phyloP scores from a whole-genome alignment of 805 yeast genomes.

The Pichia occidentalis region DNA sequence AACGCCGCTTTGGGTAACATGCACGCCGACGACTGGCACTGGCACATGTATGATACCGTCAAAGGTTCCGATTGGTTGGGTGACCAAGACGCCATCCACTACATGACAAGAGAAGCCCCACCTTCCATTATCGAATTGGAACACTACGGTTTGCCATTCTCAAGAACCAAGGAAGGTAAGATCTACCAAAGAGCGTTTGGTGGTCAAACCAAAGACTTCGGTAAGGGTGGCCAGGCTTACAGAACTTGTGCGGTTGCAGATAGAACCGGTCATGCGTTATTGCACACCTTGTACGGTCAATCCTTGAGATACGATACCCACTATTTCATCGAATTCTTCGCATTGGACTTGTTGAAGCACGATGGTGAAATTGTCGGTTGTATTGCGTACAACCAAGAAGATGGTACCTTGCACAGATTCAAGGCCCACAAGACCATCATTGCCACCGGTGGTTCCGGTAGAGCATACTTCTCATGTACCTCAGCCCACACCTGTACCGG shows the following conservation, averaged over 20 bases:
- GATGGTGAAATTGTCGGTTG: slow-evolving; percentile 96
- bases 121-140: slow-evolving; percentile 92
- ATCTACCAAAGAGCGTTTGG: slow-evolving; percentile 99
- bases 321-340: slow-evolving; percentile 95
- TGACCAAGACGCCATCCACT: slow-evolving; percentile 98
- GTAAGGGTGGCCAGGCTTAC: slow-evolving; percentile 99
- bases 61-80: slow-evolving; percentile 99
- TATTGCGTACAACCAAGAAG: slow-evolving; percentile 96
- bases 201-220: slow-evolving; percentile 92
- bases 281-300: slow-evolving; percentile 95
- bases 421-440: slow-evolving; percentile 93
- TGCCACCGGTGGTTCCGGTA: slow-evolving; percentile 98
- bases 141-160: slow-evolving; percentile 97
- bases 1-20: slow-evolving; percentile 98
- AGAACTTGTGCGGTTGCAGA: slow-evolving; percentile 99
- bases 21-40: slow-evolving; percentile 98
- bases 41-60: slow-evolving; percentile 99
- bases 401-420: slow-evolving; percentile 96
- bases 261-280: slow-evolving; percentile 96
- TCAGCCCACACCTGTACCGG: slow-evolving; percentile 99
- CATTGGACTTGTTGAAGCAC: slow-evolving; percentile 88
- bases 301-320: slow-evolving; percentile 95
- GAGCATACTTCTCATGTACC: slow-evolving; percentile 97
- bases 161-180: slow-evolving; percentile 93
- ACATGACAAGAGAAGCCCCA: slow-evolving; percentile 98